These are phyloP conservation scores for Calocera cornea DNA, from an alignment of 768 basidiomycete species.

Conservation along the genomic window DNA sequence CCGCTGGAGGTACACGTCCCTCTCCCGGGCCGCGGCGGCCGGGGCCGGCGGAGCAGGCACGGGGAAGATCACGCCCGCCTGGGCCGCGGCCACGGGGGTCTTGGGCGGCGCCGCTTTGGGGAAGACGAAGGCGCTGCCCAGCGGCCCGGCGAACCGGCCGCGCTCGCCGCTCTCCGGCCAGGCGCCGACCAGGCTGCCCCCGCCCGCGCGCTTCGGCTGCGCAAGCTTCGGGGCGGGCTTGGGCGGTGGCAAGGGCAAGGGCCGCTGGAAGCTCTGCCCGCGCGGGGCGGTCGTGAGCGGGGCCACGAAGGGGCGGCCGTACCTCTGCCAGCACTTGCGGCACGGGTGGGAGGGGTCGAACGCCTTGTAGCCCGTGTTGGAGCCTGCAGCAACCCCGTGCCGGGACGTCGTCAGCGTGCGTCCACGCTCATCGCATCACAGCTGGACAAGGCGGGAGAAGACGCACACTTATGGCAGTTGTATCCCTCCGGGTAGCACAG, in stretches of 20 bases:
- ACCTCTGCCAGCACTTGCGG: slow-evolving; percentile 16
- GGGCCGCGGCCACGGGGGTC: too few species aligned
- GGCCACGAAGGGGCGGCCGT: not conserved
- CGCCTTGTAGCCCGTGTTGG: slow-evolving; percentile 61
- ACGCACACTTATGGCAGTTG: not conserved
- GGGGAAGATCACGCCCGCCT: not conserved
- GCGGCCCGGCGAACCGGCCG: not conserved
- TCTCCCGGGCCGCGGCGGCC: not conserved
- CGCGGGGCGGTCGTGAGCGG: not conserved
- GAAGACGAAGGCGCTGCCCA: not conserved
- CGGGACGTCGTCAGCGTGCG: too few species aligned
- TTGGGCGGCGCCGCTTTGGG: not conserved
- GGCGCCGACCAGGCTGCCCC: not conserved
- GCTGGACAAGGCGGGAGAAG: too few species aligned
- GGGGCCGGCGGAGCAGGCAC: too few species aligned
- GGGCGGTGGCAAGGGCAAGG: not conserved
- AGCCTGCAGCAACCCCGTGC: slow-evolving; percentile 31
- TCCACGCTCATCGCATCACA: too few species aligned
- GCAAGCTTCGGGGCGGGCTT: not conserved
- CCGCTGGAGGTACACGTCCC: not conserved
- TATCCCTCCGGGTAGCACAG: not conserved
- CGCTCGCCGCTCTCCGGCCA: not conserved
- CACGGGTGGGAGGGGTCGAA: slow-evolving; percentile 56
- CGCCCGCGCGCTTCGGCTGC: not conserved
- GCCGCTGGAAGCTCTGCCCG: not conserved